These are phyloP conservation scores for Backusella parvicylindrica DNA, from an alignment of 192 early-diverging fungal genomes.

Conservation along the genomic window DNA sequence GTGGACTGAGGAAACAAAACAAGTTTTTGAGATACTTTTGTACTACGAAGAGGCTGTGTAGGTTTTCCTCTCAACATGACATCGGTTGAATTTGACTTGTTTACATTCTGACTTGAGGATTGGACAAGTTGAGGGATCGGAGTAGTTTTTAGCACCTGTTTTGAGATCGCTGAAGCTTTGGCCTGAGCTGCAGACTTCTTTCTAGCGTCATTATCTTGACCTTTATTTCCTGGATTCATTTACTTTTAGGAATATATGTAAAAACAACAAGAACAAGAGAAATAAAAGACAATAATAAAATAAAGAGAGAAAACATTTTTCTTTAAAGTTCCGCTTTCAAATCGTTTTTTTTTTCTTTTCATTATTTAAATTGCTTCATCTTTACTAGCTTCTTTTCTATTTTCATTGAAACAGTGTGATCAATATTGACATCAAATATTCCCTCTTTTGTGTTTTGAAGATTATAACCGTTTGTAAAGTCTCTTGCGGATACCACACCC, in stretches of 20 bases:
- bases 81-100: neutral
- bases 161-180: constrained; percentile 24
- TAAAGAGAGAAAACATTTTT: neutral
- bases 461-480: constrained; percentile 73
- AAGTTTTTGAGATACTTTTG: constrained; percentile 88
- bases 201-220: neutral
- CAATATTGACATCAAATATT: neutral
- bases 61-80: constrained; percentile 25
- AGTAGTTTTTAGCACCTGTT: constrained; percentile 25
- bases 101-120: neutral
- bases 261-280: neutral
- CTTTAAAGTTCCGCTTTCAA: neutral
- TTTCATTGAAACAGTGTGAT: neutral
- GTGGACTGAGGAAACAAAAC: constrained; percentile 66
- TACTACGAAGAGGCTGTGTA: constrained; percentile 72
- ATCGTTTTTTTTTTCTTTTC: neutral
- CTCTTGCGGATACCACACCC: constrained; percentile 44
- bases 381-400: neutral
- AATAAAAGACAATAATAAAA: neutral
- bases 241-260: neutral
- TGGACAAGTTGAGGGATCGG: constrained; percentile 21
- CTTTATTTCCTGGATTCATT: neutral
- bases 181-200: neutral
- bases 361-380: neutral
- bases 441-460: neutral